Base-by-base conservation (phyloP, 2,329 filamentous ascomycete genomes). In the Fusarium luffae region DNA sequence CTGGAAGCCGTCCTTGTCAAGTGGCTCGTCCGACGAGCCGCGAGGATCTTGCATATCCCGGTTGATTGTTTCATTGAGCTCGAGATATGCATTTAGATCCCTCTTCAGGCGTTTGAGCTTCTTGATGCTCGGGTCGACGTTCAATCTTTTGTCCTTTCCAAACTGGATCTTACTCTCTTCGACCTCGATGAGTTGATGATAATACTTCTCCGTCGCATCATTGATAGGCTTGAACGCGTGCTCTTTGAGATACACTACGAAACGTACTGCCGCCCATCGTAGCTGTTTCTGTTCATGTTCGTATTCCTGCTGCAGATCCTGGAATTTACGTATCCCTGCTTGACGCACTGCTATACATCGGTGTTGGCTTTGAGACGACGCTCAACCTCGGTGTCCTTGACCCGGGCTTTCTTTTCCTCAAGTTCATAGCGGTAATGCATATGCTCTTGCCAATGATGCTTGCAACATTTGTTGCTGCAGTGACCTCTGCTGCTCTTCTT, bases 11-110 rank as follows among this genome's bases (percentile, higher is more conserved):
- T 57, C 28, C 1, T 57, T 37, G 1, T 60, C 72, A 3, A 72
- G 55, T 2, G 59, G 21, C 19, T 37, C 10, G 4, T 69, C 59
- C 2, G 25, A n/a, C 1, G 48, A 41, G 5, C 23, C 4, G 2
- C 47, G 37, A 9, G 61, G 59, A 23, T 23, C 25, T 13, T 3
- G 21, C 49, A 69, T 63, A 28, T 66, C 68, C 8, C 54, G 28
- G 7, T 69, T 37, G 9, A 72, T 65, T 4, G 59, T 52, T 7
- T 70, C 58, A 2, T 59, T 62, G 2, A 72, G 63, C 10, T 73
- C 51, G 0, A 72, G 41, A 11, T 74, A 51, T 1, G 37, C 43
- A 5, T 46, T n/a, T 16, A 58, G 66, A 16, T 69, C 69, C 7
- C 54, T 30, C 1, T 60, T 27, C 2, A 74, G 8, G 2, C 41